These are phyloP conservation scores for Saururus chinensis DNA, from an alignment of 164 flowering plant genomes.

Conservation along the genomic window DNA sequence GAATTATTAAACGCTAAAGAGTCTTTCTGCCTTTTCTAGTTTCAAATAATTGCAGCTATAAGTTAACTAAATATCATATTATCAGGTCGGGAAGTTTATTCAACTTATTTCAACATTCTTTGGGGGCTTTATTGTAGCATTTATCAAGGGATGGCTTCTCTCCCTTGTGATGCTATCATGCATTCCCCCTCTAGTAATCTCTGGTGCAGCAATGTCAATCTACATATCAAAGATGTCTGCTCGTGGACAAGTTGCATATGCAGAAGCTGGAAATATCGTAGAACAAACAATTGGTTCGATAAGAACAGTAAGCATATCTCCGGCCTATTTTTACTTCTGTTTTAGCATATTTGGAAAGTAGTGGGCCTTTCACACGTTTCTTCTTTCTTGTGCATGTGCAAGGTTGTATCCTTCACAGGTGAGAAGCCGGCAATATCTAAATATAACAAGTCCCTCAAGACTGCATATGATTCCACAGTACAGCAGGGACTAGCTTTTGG, in stretches of 20 bases:
- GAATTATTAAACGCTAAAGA: too few species aligned
- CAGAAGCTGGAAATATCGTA: constrained; percentile 23
- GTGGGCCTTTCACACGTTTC: neutral
- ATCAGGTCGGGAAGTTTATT: constrained; percentile 18
- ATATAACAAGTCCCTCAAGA: constrained; percentile 31
- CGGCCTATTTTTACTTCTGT: neutral
- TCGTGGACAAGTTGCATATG: constrained; percentile 25
- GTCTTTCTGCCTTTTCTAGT: neutral
- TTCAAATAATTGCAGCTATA: too few species aligned
- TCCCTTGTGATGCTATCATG: constrained; percentile 14
- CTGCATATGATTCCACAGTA: constrained; percentile 26
- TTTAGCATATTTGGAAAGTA: neutral
- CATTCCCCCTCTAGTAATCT: constrained; percentile 13
- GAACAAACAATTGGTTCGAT: constrained; percentile 28
- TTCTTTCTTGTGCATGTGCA: neutral
- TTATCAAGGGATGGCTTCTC: constrained; percentile 16
- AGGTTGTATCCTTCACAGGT: constrained; percentile 73
- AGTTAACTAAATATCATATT: neutral
- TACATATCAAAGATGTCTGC: constrained; percentile 17
- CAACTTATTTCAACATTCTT: constrained; percentile 14
- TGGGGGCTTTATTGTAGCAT: constrained; percentile 16
- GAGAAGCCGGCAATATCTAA: constrained; percentile 49
- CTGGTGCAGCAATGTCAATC: constrained; percentile 15
- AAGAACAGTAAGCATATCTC: constrained; percentile 19
- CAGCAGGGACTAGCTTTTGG: constrained; percentile 59